These are phyloP conservation scores for Syzygium grande DNA, from an alignment of 345 rosid species.

Conservation along the genomic window DNA sequence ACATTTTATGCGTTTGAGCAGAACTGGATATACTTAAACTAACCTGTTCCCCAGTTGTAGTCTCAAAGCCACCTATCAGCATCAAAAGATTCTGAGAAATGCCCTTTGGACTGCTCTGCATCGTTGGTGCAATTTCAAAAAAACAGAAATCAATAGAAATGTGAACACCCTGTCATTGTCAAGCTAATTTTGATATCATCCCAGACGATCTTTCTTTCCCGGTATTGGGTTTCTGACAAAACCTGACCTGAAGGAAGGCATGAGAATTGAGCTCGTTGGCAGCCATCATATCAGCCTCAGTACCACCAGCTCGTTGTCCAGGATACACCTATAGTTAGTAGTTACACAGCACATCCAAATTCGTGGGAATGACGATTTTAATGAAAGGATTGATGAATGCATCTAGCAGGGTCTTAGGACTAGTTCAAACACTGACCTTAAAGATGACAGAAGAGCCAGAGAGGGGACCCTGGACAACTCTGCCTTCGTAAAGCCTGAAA, in stretches of 20 bases:
- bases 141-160: neutral
- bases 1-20: neutral
- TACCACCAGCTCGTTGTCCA: conserved; percentile 67
- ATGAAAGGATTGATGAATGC: neutral
- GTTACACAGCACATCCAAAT: neutral
- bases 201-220: neutral
- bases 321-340: conserved; percentile 70
- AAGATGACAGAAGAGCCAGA: conserved; percentile 59
- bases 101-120: conserved; percentile 56
- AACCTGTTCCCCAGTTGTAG: conserved; percentile 88
- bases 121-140: neutral
- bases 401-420: neutral
- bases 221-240: neutral
- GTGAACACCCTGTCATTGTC: neutral
- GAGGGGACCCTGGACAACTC: conserved; percentile 67
- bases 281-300: conserved; percentile 97
- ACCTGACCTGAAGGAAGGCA: conserved; percentile 73
- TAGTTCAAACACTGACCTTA: conserved; percentile 35
- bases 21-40: neutral
- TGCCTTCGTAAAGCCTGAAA: conserved; percentile 93
- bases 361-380: neutral
- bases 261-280: conserved; percentile 88
- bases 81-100: conserved; percentile 51
- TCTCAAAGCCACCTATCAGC: conserved; percentile 91
- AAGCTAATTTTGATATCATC: neutral